Conservation (phyloP, 2,329 filamentous ascomycete species). For the Berkeleyomyces rouxiae region DNA sequence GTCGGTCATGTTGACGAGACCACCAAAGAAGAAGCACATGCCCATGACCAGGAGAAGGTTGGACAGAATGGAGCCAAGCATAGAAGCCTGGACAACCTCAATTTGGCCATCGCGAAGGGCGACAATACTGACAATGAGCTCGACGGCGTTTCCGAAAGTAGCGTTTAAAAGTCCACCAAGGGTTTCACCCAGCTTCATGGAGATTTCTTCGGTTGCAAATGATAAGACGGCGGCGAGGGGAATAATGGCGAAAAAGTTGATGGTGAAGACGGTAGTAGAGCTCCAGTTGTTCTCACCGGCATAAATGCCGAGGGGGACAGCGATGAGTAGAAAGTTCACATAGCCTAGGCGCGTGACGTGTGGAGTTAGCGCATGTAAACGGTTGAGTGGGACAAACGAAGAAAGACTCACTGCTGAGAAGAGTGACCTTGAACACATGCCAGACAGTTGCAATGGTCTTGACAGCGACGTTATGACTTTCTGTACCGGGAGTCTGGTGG, state of each 20-base stretch:
- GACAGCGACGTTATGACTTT: constrained; percentile 25
- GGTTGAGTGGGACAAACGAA: neutral
- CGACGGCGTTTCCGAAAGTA: constrained; percentile 66
- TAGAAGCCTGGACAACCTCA: constrained; percentile 91
- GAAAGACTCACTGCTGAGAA: constrained; percentile 38
- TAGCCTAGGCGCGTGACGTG: constrained; percentile 26
- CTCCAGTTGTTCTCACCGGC: constrained; percentile 46
- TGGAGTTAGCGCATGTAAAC: neutral
- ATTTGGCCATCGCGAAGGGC: constrained; percentile 75
- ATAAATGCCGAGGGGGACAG: constrained; percentile 56
- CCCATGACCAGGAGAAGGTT: constrained; percentile 80
- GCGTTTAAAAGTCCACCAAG: constrained; percentile 59
- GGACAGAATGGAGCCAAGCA: constrained; percentile 89
- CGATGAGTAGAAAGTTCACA: constrained; percentile 55
- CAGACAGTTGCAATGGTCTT: constrained; percentile 21
- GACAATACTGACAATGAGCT: constrained; percentile 78
- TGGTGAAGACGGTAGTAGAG: constrained; percentile 51
- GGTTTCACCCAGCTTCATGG: constrained; percentile 53
- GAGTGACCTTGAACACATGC: constrained; percentile 40
- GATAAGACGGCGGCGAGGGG: constrained; percentile 57
- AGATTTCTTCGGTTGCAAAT: constrained; percentile 65
- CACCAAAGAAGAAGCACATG: constrained; percentile 65
- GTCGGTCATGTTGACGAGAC: constrained; percentile 43
- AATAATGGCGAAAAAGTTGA: constrained; percentile 71
- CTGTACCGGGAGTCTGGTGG: constrained; percentile 33